Conservation (phyloP, 768 basidiomycete species). For the Mycena alexandri region DNA sequence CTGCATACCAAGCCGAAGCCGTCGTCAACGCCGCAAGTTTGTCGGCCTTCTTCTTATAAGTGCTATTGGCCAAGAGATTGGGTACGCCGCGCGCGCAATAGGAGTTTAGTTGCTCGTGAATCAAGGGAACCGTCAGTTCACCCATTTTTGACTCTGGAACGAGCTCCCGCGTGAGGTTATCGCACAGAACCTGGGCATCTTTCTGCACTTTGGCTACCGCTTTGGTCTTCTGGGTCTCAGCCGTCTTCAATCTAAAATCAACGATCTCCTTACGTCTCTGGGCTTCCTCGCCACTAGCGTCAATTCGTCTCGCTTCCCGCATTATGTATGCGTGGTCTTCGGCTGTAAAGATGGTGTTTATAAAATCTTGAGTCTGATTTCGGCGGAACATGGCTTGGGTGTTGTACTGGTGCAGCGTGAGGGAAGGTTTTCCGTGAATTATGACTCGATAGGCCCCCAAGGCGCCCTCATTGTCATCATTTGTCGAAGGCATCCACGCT, state of each 20-base stretch:
- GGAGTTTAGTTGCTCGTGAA: neutral
- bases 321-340: constrained; percentile 5
- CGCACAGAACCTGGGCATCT: neutral
- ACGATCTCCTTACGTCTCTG: neutral
- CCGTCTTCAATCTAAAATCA: neutral
- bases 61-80: neutral
- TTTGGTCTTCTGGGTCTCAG: neutral
- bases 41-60: neutral
- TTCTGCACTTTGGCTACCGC: too few relatives aligned
- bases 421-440: neutral
- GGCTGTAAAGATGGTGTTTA: neutral
- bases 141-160: neutral
- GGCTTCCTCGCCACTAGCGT: neutral
- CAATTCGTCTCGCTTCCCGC: neutral
- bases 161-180: neutral
- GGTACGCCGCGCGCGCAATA: neutral
- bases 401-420: constrained; percentile 13
- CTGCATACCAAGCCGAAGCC: neutral
- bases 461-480: too few relatives aligned
- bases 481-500: too few relatives aligned
- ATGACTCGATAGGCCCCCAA: constrained; percentile 30
- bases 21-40: neutral
- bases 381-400: neutral
- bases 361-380: constrained; percentile 15
- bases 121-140: neutral